These are phyloP conservation scores for Macrophomina pseudophaseolina DNA, from an alignment of 2,329 filamentous ascomycete genomes.

Conservation along the genomic window DNA sequence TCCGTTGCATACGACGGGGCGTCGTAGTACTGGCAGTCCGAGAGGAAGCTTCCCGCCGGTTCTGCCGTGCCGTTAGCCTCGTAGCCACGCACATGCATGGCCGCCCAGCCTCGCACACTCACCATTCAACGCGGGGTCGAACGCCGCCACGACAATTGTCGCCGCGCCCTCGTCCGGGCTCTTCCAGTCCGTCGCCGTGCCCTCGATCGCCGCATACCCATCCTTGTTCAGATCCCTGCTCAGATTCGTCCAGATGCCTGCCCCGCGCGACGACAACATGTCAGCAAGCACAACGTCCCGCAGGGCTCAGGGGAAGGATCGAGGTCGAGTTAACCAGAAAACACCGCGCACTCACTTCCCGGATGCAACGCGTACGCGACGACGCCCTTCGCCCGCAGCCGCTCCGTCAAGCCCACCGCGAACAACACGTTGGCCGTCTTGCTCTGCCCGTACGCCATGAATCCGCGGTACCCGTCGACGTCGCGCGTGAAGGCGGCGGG, in stretches of 20 bases:
- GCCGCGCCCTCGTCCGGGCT: slow-evolving; percentile 37
- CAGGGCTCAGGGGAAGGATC: background rate
- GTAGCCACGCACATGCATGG: background rate
- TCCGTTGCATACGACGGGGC: slow-evolving; percentile 33
- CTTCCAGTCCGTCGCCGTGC: slow-evolving; percentile 29
- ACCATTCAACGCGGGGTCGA: slow-evolving; percentile 36
- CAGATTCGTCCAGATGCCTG: slow-evolving; percentile 20
- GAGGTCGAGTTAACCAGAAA: background rate
- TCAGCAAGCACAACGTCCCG: no score
- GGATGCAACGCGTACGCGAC: slow-evolving; percentile 39
- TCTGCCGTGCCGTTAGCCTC: slow-evolving; percentile 7
- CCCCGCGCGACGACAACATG: background rate
- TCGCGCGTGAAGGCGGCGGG: background rate
- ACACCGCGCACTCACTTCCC: slow-evolving; percentile 28
- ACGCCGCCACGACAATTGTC: slow-evolving; percentile 40
- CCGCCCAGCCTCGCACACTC: background rate
- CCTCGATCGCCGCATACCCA: slow-evolving; percentile 1
- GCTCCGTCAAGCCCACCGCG: slow-evolving; percentile 33
- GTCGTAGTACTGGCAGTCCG: slow-evolving; percentile 34
- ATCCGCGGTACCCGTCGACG: slow-evolving; percentile 25
- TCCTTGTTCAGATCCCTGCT: slow-evolving; percentile 12
- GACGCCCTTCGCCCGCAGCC: slow-evolving; percentile 34
- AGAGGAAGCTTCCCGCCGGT: slow-evolving; percentile 37
- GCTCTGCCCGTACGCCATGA: slow-evolving; percentile 32
- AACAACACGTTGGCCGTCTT: slow-evolving; percentile 39